Evolutionary conservation across 1,139 yeast genomes (phyloP).

Genomic region (Candida sojae): DNA sequence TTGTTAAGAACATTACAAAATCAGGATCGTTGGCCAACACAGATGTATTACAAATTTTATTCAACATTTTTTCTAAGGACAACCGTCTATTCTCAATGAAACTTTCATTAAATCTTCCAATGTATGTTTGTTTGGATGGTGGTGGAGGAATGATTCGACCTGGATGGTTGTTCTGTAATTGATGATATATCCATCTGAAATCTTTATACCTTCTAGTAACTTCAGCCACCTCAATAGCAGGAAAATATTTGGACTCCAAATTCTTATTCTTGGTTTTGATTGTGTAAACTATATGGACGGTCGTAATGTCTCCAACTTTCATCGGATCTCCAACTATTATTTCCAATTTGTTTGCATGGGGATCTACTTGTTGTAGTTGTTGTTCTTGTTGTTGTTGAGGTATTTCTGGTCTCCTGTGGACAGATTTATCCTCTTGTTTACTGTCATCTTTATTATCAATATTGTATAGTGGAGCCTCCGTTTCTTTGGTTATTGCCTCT

Average conservation of each 20-base stretch:
- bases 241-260: slow-evolving; percentile 21
- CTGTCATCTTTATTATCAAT: slow-evolving; percentile 16
- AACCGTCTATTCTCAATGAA: slow-evolving; percentile 84
- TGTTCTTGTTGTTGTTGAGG: neutral
- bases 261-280: slow-evolving; percentile 59
- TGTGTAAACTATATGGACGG: slow-evolving; percentile 86
- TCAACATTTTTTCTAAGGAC: slow-evolving; percentile 87
- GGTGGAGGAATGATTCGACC: slow-evolving; percentile 96
- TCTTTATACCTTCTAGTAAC: slow-evolving; percentile 83
- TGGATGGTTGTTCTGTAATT: slow-evolving; percentile 81
- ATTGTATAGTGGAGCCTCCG: slow-evolving; percentile 55
- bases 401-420: slow-evolving; percentile 3
- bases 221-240: slow-evolving; percentile 37
- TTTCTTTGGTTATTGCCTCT: slow-evolving; percentile 32
- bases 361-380: neutral
- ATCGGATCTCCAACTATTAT: slow-evolving; percentile 88
- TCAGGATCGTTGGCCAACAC: slow-evolving; percentile 70
- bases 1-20: slow-evolving; percentile 74
- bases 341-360: slow-evolving; percentile 39
- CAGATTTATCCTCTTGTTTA: neutral
- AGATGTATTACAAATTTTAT: slow-evolving; percentile 60
- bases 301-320: slow-evolving; percentile 87
- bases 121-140: slow-evolving; percentile 86
- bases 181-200: slow-evolving; percentile 87
- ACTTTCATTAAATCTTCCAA: slow-evolving; percentile 85